Base-by-base conservation (phyloP, 1,284 basidiomycete genomes). In the Malassezia obtusa region DNA sequence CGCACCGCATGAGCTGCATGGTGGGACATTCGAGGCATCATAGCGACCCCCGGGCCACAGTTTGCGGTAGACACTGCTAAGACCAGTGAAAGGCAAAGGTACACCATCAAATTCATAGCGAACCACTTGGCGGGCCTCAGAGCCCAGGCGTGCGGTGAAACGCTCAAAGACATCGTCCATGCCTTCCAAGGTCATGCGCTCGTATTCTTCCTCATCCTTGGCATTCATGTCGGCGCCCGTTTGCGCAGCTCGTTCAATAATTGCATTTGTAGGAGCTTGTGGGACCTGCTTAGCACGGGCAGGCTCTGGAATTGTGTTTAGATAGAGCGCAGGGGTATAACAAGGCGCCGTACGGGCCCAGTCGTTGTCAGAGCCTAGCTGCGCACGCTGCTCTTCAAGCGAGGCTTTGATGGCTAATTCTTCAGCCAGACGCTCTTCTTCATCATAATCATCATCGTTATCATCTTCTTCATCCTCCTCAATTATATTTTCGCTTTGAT, bases 361-460 rank as follows among this genome's bases (percentile, higher is more conserved):
- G 17, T 51, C 40, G n/a, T 59, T 48, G 7, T 58, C 50, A 3
- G 55, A 17, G 33, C 33, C 38, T 11, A 56, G 47, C n/a, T 44
- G 8, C 2, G 50, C 19, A 9, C 50, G 46, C 30, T 54, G 54
- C 17, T 51, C 55, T 1, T 54, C 56, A 4, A 73, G 48, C 0
- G 62, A 66, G 9, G 67, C 67, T 56, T 72, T 73, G 52, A 73
- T 65, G 0, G 66, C 64, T 0, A 66, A 45, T 48, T 73, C 71
- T 49, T 73, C 71, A 2, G 63, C 71, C 4, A 70, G 49, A 3
- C 66, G 61, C 31, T 60, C 62, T 2, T 63, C 64, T 44, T 63
- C 59, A 21, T 68, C 62, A 30, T 58, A 60, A 7, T 63, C 61
- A 17, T 36, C 54, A 0, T 55, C 58, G 22, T 40, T 38, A 12